Percentiles rank a stretch among this genome's conserved stretches.
Evolutionary conservation across 2,329 filamentous ascomycete genomes (phyloP).

Genomic region (Verticillium alfalfae): DNA sequence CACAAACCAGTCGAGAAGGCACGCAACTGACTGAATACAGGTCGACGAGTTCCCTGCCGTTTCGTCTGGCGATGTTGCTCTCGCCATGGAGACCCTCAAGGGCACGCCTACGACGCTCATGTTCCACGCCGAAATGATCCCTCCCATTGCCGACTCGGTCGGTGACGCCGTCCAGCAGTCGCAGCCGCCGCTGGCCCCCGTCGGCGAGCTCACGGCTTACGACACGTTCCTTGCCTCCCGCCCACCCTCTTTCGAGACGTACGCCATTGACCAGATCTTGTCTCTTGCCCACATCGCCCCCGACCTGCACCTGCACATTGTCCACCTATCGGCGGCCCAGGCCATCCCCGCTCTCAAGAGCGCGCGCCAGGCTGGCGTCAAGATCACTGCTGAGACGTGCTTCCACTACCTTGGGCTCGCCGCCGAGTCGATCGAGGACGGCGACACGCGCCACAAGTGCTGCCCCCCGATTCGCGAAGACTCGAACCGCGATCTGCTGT

Average conservation of each 20-base stretch:
- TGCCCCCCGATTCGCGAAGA: slow-evolving; percentile 84
- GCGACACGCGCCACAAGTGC: slow-evolving; percentile 91
- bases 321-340: slow-evolving; percentile 85
- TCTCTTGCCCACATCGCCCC: slow-evolving; percentile 76
- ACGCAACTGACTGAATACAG: slow-evolving; percentile 31
- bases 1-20: slow-evolving; percentile 4
- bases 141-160: slow-evolving; percentile 75
- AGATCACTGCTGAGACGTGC: slow-evolving; percentile 91
- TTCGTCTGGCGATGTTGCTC: slow-evolving; percentile 69
- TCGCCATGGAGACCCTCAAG: slow-evolving; percentile 76
- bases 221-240: slow-evolving; percentile 88
- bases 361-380: slow-evolving; percentile 67
- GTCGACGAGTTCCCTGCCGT: slow-evolving; percentile 95
- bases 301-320: slow-evolving; percentile 81
- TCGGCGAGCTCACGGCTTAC: slow-evolving; percentile 71
- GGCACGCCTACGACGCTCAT: slow-evolving; percentile 85
- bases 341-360: slow-evolving; percentile 75
- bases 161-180: slow-evolving; percentile 71
- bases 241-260: slow-evolving; percentile 84
- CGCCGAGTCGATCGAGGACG: slow-evolving; percentile 73
- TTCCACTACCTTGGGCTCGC: slow-evolving; percentile 90
- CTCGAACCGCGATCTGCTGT: slow-evolving; percentile 78
- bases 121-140: slow-evolving; percentile 99
- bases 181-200: slow-evolving; percentile 62
- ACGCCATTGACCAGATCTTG: slow-evolving; percentile 82